These are phyloP conservation scores for Iodosphaeria phyllophila DNA, from an alignment of 2,329 filamentous ascomycete species.

Conservation along the genomic window DNA sequence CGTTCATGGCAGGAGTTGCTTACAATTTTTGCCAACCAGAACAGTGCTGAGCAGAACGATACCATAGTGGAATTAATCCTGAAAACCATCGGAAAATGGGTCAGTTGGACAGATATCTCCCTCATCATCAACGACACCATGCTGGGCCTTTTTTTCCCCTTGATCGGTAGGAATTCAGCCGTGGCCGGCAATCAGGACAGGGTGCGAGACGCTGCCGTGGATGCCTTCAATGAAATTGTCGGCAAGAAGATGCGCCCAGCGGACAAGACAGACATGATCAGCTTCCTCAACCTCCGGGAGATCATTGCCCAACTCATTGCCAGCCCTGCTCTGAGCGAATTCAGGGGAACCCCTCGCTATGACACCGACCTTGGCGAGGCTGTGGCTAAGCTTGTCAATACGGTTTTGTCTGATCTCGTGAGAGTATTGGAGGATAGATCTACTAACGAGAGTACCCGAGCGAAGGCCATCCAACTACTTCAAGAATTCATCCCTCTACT, in stretches of 20 bases:
- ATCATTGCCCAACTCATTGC: conserved; percentile 74
- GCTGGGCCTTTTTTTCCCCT: conserved; percentile 66
- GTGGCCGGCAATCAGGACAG: conserved; percentile 50
- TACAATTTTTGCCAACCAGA: conserved; percentile 50
- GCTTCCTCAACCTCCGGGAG: conserved; percentile 70
- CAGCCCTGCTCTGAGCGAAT: conserved; percentile 63
- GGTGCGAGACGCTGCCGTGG: conserved; percentile 78
- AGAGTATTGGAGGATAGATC: conserved; percentile 57
- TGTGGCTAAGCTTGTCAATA: conserved; percentile 90
- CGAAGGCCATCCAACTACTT: conserved; percentile 64
- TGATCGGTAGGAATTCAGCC: conserved; percentile 58
- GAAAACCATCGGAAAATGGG: conserved; percentile 88
- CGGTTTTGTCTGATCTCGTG: conserved; percentile 70
- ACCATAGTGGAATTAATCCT: conserved; percentile 71
- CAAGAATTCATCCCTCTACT: conserved; percentile 73
- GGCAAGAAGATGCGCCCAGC: conserved; percentile 92
- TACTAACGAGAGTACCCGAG: conserved; percentile 42
- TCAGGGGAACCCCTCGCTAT: conserved; percentile 67
- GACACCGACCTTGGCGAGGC: conserved; percentile 91
- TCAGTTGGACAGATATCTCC: conserved; percentile 96
- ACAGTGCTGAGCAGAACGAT: no score
- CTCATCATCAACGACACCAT: conserved; percentile 82
- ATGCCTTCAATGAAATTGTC: conserved; percentile 88
- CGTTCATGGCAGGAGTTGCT: conserved; percentile 85
- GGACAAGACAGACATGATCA: conserved; percentile 88